These are phyloP conservation scores for Rhodotorula taiwanensis DNA, from an alignment of 768 basidiomycete genomes.

Conservation along the genomic window DNA sequence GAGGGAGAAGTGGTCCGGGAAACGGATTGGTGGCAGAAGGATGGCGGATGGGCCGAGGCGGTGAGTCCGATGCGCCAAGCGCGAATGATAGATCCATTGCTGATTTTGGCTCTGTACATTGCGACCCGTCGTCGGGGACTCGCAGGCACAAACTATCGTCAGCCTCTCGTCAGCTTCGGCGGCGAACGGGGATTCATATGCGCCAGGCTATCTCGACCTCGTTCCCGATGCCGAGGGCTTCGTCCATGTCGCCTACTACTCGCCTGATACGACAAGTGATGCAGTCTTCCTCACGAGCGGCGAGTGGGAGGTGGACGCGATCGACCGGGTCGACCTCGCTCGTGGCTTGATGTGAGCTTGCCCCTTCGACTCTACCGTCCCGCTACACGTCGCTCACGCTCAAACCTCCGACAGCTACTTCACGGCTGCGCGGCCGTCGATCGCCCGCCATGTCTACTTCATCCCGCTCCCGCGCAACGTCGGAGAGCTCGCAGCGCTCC, in stretches of 20 bases:
- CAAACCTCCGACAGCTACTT: constrained; percentile 60
- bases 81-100: too few relatives aligned
- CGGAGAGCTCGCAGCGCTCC: constrained; percentile 5
- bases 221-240: constrained; percentile 71
- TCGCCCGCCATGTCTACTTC: constrained; percentile 75
- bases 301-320: constrained; percentile 77
- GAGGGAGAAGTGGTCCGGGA: constrained; percentile 60
- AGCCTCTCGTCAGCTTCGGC: constrained; percentile 3
- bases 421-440: constrained; percentile 71
- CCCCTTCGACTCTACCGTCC: constrained; percentile 26
- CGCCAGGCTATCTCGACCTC: constrained; percentile 71
- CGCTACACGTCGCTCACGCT: not conserved
- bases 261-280: constrained; percentile 59
- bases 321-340: constrained; percentile 63
- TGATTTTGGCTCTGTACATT: not conserved
- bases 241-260: constrained; percentile 89
- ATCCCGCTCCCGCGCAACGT: constrained; percentile 57
- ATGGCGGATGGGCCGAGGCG: constrained; percentile 89
- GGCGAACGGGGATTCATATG: constrained; percentile 16
- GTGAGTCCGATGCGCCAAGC: constrained; percentile 49
- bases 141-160: constrained; percentile 59
- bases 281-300: constrained; percentile 82
- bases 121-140: too few relatives aligned
- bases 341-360: constrained; percentile 70
- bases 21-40: constrained; percentile 80